Evolutionary conservation across 352 stramenopile genomes (phyloP).

Genomic region (Phytophthora pluvialis): DNA sequence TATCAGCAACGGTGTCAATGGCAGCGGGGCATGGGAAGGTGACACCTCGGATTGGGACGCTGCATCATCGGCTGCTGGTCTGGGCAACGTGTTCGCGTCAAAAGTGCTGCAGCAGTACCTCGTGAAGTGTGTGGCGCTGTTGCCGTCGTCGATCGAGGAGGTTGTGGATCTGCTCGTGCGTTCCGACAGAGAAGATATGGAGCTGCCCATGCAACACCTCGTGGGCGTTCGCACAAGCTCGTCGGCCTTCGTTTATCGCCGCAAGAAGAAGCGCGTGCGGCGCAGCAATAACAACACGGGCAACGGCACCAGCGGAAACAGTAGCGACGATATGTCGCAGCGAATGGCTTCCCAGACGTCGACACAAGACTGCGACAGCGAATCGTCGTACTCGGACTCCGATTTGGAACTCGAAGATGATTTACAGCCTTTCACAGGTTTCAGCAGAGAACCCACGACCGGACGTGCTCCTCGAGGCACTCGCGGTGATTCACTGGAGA

Average conservation of each 20-base stretch:
- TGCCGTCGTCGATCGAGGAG: conserved; percentile 71
- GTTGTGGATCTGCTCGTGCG: conserved; percentile 71
- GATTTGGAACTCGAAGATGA: conserved; percentile 45
- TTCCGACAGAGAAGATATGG: conserved; percentile 71
- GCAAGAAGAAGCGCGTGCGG: conserved; percentile 48
- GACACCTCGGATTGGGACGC: conserved; percentile 45
- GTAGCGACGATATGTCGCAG: conserved; percentile 9
- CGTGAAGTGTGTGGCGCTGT: conserved; percentile 66
- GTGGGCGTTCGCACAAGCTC: conserved; percentile 65
- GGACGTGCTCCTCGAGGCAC: conserved; percentile 30
- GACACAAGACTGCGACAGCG: conserved; percentile 42
- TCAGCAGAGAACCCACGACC: conserved; percentile 23
- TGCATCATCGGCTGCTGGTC: conserved; percentile 36
- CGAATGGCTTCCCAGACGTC: conserved; percentile 35
- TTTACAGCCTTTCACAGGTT: conserved; percentile 32
- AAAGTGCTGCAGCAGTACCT: conserved; percentile 80
- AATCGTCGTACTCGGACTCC: conserved; percentile 55
- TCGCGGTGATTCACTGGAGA: conserved; percentile 31
- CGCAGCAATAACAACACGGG: conserved; percentile 34
- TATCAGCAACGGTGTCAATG: conserved; percentile 16
- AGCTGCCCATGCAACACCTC: conserved; percentile 72
- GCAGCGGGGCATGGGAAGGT: conserved; percentile 26
- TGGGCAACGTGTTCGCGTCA: conserved; percentile 51
- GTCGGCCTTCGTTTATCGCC: conserved; percentile 61
- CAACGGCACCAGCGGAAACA: conserved; percentile 14